A percentile compares a stretch with the other conserved stretches of the same genome.
phyloP scores from a whole-genome alignment of 2,329 filamentous ascomycete genomes.

The Zasmidium angulare region DNA sequence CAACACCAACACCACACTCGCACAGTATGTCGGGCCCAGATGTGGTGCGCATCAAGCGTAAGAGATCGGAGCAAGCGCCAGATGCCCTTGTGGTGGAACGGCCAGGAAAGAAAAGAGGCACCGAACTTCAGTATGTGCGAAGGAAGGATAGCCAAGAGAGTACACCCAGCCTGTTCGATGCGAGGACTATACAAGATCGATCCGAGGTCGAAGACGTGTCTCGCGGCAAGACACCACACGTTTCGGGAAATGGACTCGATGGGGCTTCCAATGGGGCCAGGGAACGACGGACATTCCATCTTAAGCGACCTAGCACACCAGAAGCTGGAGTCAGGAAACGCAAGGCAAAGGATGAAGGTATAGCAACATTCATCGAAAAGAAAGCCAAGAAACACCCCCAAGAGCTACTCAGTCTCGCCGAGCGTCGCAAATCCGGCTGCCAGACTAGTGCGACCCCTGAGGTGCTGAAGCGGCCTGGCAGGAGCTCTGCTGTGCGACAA shows the following conservation, averaged over 20 bases:
- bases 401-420: constrained; percentile 9
- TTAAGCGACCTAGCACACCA: constrained; percentile 20
- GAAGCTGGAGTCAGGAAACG: constrained; percentile 14
- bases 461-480: constrained; percentile 26
- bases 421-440: constrained; percentile 8
- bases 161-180: constrained; percentile 6
- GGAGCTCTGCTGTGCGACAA: constrained; percentile 17
- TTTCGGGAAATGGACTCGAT: constrained; percentile 17
- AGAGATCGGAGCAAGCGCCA: constrained; percentile 27
- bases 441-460: neutral
- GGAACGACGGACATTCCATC: constrained; percentile 24
- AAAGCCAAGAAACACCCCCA: constrained; percentile 15
- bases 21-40: constrained; percentile 21
- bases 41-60: constrained; percentile 32
- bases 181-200: constrained; percentile 6
- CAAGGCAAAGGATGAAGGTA: constrained; percentile 20
- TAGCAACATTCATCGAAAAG: constrained; percentile 32
- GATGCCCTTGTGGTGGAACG: constrained; percentile 29
- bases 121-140: constrained; percentile 18
- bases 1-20: neutral
- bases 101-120: constrained; percentile 25
- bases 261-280: constrained; percentile 5
- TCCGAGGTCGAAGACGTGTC: neutral
- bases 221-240: constrained; percentile 10
- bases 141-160: constrained; percentile 13